These are phyloP conservation scores for Tricholoma sp. DNA, from an alignment of 768 basidiomycete genomes.

Conservation along the genomic window DNA sequence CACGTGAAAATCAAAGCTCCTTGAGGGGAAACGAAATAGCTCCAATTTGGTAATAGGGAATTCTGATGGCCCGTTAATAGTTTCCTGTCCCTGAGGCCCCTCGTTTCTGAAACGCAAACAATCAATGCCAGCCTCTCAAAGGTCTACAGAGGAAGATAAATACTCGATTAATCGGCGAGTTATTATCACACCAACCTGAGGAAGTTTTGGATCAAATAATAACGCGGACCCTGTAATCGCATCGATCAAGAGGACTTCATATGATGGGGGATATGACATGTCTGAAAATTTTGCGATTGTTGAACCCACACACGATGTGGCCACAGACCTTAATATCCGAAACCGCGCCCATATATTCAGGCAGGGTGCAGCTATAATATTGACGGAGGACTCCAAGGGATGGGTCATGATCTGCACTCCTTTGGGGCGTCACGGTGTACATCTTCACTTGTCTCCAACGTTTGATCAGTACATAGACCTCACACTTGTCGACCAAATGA, in stretches of 20 bases:
- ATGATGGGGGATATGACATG: conserved; percentile 12
- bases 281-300: conserved; percentile 15
- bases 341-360: conserved; percentile 16
- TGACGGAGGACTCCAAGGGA: not conserved
- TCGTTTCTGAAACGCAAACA: conserved; percentile 9
- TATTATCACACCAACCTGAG: conserved; percentile 5
- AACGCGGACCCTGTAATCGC: conserved; percentile 15
- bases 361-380: conserved; percentile 11
- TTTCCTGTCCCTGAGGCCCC: not conserved
- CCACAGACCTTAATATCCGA: conserved; percentile 21
- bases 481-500: not conserved
- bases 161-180: conserved; percentile 11
- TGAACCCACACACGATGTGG: conserved; percentile 23
- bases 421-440: conserved; percentile 17
- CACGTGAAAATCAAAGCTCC: conserved; percentile 17
- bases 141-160: conserved; percentile 15
- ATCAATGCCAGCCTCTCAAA: conserved; percentile 29
- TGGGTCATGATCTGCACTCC: not conserved
- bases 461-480: not conserved
- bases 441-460: conserved; percentile 12
- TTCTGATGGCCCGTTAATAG: not conserved
- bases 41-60: conserved; percentile 4
- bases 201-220: conserved; percentile 6
- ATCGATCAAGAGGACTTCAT: conserved; percentile 28
- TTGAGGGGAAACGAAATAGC: not conserved